These are phyloP conservation scores for Wickerhamiella sergipiensis DNA, from an alignment of 805 yeast genomes.

Conservation along the genomic window DNA sequence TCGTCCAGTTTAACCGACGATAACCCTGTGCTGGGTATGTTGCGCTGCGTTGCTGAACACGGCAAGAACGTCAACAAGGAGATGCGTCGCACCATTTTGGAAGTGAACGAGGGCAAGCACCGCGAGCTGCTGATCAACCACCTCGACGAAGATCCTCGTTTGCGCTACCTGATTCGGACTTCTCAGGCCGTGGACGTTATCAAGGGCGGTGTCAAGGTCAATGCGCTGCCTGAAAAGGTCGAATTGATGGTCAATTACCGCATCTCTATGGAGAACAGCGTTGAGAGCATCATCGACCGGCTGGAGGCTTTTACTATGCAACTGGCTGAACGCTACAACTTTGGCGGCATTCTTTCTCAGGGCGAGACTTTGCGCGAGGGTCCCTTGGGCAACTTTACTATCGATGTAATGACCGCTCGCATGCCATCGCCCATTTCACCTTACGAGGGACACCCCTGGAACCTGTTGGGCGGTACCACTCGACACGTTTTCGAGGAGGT, in stretches of 20 bases:
- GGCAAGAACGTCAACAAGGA: slow-evolving; percentile 9
- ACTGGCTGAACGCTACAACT: slow-evolving; percentile 34
- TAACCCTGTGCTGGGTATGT: slow-evolving; percentile 46
- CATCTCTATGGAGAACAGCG: slow-evolving; percentile 42
- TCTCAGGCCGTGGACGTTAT: slow-evolving; percentile 58
- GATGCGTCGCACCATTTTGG: slow-evolving; percentile 10
- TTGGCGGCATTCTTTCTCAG: slow-evolving; percentile 37
- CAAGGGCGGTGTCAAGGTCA: slow-evolving; percentile 60
- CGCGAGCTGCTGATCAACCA: slow-evolving; percentile 7
- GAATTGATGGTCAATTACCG: slow-evolving; percentile 48
- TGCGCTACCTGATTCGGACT: slow-evolving; percentile 37
- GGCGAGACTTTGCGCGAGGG: slow-evolving; percentile 24
- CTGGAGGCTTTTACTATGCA: slow-evolving; percentile 23
- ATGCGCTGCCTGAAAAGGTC: slow-evolving; percentile 61
- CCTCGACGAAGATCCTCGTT: slow-evolving; percentile 9
- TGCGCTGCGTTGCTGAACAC: slow-evolving; percentile 48
- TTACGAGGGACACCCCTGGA: slow-evolving; percentile 33
- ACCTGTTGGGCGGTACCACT: slow-evolving; percentile 45
- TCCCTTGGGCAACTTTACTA: slow-evolving; percentile 31
- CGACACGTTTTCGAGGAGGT: slow-evolving; percentile 47
- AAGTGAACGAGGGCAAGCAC: slow-evolving; percentile 10
- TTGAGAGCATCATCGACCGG: slow-evolving; percentile 29
- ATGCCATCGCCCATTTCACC: slow-evolving; percentile 48
- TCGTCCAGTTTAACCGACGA: slow-evolving; percentile 33
- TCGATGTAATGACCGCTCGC: slow-evolving; percentile 22